Evolutionary conservation across 352 stramenopile species (phyloP).

Genomic region (Globisporangium perplexum): DNA sequence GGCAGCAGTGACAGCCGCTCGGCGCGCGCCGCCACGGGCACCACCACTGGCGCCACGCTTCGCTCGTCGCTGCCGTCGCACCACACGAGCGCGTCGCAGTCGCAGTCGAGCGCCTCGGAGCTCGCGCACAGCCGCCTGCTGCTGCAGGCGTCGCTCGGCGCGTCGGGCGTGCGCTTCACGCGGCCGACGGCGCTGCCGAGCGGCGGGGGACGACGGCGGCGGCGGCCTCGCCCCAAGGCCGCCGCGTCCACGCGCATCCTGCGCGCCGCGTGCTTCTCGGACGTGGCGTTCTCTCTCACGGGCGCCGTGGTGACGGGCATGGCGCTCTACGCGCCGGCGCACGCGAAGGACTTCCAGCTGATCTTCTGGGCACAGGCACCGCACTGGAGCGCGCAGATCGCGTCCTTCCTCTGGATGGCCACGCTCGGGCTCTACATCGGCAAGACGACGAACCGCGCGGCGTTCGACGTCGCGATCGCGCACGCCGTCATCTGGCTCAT

Average conservation of each 20-base stretch:
- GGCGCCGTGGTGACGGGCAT: slow-evolving; percentile 51
- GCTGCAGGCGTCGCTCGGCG: slow-evolving; percentile 8
- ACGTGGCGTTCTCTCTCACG: slow-evolving; percentile 64
- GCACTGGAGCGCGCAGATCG: slow-evolving; percentile 72
- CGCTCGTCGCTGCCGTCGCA: slow-evolving; percentile 6
- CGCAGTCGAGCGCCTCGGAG: slow-evolving; percentile 24
- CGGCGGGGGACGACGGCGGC: slow-evolving; percentile 16
- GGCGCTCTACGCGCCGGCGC: slow-evolving; percentile 29
- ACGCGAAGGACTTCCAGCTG: slow-evolving; percentile 41
- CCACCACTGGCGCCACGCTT: slow-evolving; percentile 6
- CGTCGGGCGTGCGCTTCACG: neutral
- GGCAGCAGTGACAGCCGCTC: slow-evolving; percentile 5
- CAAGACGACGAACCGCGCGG: slow-evolving; percentile 37
- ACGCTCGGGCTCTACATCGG: slow-evolving; percentile 74
- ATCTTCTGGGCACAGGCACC: slow-evolving; percentile 65
- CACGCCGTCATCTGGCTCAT: slow-evolving; percentile 78
- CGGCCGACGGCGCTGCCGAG: neutral
- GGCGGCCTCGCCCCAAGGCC: slow-evolving; percentile 26
- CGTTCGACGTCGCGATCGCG: slow-evolving; percentile 68
- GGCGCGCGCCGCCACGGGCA: slow-evolving; percentile 5
- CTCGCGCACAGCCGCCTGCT: slow-evolving; percentile 17
- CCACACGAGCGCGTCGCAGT: slow-evolving; percentile 18
- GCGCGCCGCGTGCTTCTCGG: slow-evolving; percentile 61
- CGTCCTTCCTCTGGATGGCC: slow-evolving; percentile 76
- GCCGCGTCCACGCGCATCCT: slow-evolving; percentile 61